Evolutionary conservation across 371 early-diverging fungal genomes (phyloP), one percentile per base, ranked within the genome.

Genomic region (Mucor sp.): DNA sequence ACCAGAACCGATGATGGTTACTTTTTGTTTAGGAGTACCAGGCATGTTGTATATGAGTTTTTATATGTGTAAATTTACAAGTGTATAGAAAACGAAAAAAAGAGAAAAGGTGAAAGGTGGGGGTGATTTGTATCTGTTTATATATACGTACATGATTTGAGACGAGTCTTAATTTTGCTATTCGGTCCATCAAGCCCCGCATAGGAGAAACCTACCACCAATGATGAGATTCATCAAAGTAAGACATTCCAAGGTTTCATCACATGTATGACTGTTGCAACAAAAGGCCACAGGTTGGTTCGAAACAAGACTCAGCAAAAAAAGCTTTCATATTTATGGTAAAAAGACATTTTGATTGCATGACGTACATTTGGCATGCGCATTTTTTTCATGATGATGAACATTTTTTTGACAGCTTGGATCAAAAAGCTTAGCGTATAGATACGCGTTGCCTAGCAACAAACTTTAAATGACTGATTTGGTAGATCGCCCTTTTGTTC

Each of bases 1-100:
- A 68, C 98, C 97, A 15, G 95, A 94, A 47, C 98, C 98, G 62
- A 97, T 94, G 65, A 97, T 84, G 68, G 91, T 89, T 37, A 95
- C 95, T 72, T 88, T 91, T 84, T 95, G 44, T 44, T 44, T 44
- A 44, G 19, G 44, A 44, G 19, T 17, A 44, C 44, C 44, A n/a
- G 44, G 19, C 44, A 44, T 44, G 7, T 44, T 44, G 44, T 44
- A 8, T 37, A 14, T 14, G 37, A 37, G 9, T n/a, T n/a, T 30
- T 30, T 44, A 44, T 44, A 7, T 44, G 17, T 44, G 6, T n/a
- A 15, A 6, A 17, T 43, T 43, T 43, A 43, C n/a, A n/a, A n/a
- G n/a, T 43, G n/a, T 43, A n/a, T 41, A 43, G 43, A n/a, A 44
- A 44, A 0, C 17, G 19, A 44, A 6, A 44, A 44, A 6, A 44